Conservation (phyloP, 805 yeast species). For the Komagataella kurtzmanii region DNA sequence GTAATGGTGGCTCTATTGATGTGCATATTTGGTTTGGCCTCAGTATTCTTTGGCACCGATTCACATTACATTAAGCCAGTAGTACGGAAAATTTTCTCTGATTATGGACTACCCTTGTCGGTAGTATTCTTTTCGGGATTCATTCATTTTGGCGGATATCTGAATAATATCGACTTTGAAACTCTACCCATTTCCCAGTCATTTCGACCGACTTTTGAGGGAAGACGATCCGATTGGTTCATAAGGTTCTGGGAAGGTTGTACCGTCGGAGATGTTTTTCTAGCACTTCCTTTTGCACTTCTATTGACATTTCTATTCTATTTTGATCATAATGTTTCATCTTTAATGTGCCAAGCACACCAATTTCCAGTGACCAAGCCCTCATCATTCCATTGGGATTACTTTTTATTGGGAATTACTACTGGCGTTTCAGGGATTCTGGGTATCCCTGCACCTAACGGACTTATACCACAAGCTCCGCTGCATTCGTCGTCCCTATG, state of each 20-base stretch:
- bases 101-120: slow-evolving; percentile 73
- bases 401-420: slow-evolving; percentile 67
- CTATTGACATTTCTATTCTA: slow-evolving; percentile 75
- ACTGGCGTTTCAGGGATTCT: slow-evolving; percentile 80
- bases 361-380: slow-evolving; percentile 78
- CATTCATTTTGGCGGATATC: slow-evolving; percentile 77
- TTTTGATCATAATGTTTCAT: slow-evolving; percentile 91
- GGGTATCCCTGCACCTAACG: slow-evolving; percentile 95
- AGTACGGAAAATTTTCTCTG: slow-evolving; percentile 60
- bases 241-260: slow-evolving; percentile 62
- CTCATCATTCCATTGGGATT: slow-evolving; percentile 87
- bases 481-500: slow-evolving; percentile 73
- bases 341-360: slow-evolving; percentile 81
- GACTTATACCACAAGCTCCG: slow-evolving; percentile 95
- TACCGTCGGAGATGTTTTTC: slow-evolving; percentile 60
- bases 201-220: slow-evolving; percentile 54
- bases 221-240: slow-evolving; percentile 57
- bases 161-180: slow-evolving; percentile 42
- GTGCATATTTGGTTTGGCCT: slow-evolving; percentile 61
- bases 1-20: slow-evolving; percentile 64
- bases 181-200: slow-evolving; percentile 58
- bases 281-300: slow-evolving; percentile 89
- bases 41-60: slow-evolving; percentile 41
- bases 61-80: slow-evolving; percentile 48
- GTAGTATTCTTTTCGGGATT: slow-evolving; percentile 90